Percentiles rank a stretch among this genome's conserved stretches.
Conservation (phyloP, 2,329 filamentous ascomycete species). For the Trichoderma cornu-damae region DNA sequence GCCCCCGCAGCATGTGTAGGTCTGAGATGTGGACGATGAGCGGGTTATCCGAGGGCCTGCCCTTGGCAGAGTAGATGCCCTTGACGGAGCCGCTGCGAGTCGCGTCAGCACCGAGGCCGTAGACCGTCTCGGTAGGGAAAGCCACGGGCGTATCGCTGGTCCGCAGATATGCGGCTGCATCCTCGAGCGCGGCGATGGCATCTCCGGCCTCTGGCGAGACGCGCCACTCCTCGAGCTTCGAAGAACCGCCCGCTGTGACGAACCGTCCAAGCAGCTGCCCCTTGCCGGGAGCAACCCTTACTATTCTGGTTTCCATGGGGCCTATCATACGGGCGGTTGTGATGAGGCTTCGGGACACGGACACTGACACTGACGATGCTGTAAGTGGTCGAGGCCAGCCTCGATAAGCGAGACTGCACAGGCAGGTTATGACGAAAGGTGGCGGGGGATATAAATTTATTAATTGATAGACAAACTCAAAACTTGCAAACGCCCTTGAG, state of each 20-base stretch:
- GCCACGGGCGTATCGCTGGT: conserved; percentile 72
- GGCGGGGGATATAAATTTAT: not conserved
- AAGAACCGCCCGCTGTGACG: conserved; percentile 25
- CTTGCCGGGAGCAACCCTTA: conserved; percentile 31
- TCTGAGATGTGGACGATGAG: conserved; percentile 90
- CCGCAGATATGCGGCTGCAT: conserved; percentile 62
- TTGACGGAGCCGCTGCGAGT: conserved; percentile 76
- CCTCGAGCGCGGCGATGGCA: conserved; percentile 43
- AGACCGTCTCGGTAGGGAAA: conserved; percentile 97
- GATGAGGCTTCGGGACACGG: conserved; percentile 14
- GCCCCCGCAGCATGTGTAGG: conserved; percentile 63
- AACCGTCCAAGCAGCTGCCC: conserved; percentile 34
- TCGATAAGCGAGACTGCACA: not conserved
- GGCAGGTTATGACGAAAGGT: conserved; percentile 4
- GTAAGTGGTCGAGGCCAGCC: conserved; percentile 26
- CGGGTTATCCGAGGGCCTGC: conserved; percentile 87
- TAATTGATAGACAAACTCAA: too few relatives aligned
- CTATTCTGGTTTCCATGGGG: conserved; percentile 39
- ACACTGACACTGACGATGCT: conserved; percentile 25
- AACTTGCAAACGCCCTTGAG: too few relatives aligned
- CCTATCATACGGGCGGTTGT: not conserved
- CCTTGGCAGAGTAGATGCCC: conserved; percentile 91
- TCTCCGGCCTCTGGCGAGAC: conserved; percentile 30
- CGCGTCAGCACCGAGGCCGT: conserved; percentile 93
- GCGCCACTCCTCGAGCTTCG: conserved; percentile 41